Evolutionary conservation across 208 protist species (phyloP).

Genomic region (Leishmania gerbilli): DNA sequence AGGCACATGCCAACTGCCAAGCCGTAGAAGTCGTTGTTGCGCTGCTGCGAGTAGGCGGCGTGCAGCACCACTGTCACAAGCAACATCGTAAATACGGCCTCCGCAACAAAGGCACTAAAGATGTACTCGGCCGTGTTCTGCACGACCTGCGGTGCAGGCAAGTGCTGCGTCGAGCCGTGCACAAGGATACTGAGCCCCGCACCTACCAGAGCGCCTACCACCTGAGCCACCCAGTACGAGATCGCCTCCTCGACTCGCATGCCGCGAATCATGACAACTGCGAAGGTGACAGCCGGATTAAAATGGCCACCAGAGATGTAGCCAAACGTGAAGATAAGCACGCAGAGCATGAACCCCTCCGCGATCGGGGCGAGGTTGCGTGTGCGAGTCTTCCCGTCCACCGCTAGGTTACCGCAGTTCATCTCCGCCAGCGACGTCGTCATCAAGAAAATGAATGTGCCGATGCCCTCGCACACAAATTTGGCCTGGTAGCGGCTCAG

Average conservation of each 20-base stretch:
- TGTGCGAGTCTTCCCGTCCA: conserved; percentile 63
- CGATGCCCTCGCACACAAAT: conserved; percentile 69
- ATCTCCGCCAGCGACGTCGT: conserved; percentile 79
- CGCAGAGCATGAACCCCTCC: conserved; percentile 77
- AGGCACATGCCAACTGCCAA: conserved; percentile 81
- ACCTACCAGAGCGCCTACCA: conserved; percentile 72
- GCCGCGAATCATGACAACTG: conserved; percentile 60
- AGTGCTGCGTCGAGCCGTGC: conserved; percentile 60
- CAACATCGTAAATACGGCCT: conserved; percentile 70
- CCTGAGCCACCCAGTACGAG: conserved; percentile 83
- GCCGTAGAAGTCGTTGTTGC: conserved; percentile 78
- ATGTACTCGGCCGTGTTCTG: conserved; percentile 66
- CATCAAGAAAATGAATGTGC: conserved; percentile 77
- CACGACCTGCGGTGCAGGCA: conserved; percentile 77
- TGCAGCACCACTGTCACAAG: conserved; percentile 82
- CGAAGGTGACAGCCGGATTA: conserved; percentile 81
- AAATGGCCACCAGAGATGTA: conserved; percentile 87
- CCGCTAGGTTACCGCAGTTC: conserved; percentile 64
- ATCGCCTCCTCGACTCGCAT: conserved; percentile 77
- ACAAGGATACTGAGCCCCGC: conserved; percentile 55
- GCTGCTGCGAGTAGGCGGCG: conserved; percentile 71
- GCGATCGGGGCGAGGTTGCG: conserved; percentile 84
- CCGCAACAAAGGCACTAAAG: conserved; percentile 65
- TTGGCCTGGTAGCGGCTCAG: conserved; percentile 65
- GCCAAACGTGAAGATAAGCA: conserved; percentile 85